Evolutionary conservation across 345 rosid species (phyloP), one percentile per base, ranked within the genome.

Genomic region (Diplotaxis tenuifolia): DNA sequence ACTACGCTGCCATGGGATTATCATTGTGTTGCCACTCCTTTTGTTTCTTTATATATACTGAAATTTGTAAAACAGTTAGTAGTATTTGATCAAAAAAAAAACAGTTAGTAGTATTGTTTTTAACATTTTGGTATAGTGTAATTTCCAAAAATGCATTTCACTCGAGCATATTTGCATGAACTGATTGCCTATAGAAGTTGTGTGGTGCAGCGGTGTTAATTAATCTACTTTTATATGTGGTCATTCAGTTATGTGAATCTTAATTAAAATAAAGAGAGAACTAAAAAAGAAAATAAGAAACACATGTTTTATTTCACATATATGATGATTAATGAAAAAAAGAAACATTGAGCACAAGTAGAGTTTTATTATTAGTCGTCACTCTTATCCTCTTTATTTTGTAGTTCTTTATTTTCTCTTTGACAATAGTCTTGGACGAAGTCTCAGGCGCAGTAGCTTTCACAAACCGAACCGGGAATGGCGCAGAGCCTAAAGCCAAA

Each of bases 391-490:
- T 42, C n/a, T 15, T 42, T 42, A 42, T 14, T n/a, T 42, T 42
- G 21, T 47, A 47, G 53, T 47, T 1, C n/a, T n/a, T n/a, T 47
- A 11, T 0, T 47, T 47, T 47, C 53, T 47, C 9, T 47, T 19
- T 14, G 52, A 45, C 6, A 45, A 45, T 45, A 25, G 62, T 57
- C 62, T 57, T 57, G 62, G 62, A 27, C 12, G 11, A 57, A 27
- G 2, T 29, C 12, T 57, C 36, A 7, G 20, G 8, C 27, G 0
- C 25, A 2, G 45, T 63, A 18, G 82, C 87, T 79, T 84, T 86
- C 82, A 59, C 79, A 69, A 90, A 85, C 79, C 56, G 20, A 72
- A 88, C 83, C 68, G 45, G 65, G 75, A 86, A 82, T 1, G 93
- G 88, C 4, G 27, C 38, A 38, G 81, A 81, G 14, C 76, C 82